Evolutionary conservation across 2,329 filamentous ascomycete species (phyloP).

Genomic region (Penicillium decumbens): DNA sequence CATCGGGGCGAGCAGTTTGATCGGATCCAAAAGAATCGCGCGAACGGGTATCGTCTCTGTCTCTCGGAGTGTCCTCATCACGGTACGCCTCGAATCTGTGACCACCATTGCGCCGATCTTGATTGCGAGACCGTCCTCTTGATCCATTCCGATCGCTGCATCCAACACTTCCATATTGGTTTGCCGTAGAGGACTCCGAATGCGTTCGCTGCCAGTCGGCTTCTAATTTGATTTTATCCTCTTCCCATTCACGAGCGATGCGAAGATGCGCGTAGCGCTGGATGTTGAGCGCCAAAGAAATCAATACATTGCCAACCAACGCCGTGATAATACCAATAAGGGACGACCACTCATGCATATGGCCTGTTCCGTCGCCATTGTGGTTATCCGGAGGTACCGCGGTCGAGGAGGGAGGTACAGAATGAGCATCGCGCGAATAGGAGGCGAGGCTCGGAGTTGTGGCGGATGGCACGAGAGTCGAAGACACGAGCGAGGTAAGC

Average conservation of each 20-base stretch:
- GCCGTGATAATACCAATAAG: slow-evolving; percentile 92
- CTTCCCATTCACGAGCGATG: slow-evolving; percentile 65
- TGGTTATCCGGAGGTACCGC: slow-evolving; percentile 15
- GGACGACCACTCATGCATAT: slow-evolving; percentile 66
- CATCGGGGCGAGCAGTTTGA: slow-evolving; percentile 37
- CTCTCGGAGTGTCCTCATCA: slow-evolving; percentile 32
- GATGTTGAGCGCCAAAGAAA: slow-evolving; percentile 91
- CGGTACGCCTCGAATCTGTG: slow-evolving; percentile 21
- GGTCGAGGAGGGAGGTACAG: slow-evolving; percentile 11
- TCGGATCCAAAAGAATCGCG: slow-evolving; percentile 37
- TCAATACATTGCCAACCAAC: slow-evolving; percentile 86
- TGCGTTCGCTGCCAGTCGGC: slow-evolving; percentile 49
- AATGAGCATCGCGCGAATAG: slow-evolving; percentile 15
- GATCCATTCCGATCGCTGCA: slow-evolving; percentile 9
- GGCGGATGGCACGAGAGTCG: slow-evolving; percentile 22
- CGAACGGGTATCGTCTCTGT: slow-evolving; percentile 19
- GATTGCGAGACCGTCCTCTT: slow-evolving; percentile 11
- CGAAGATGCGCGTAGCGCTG: slow-evolving; percentile 92
- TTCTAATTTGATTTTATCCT: slow-evolving; percentile 53
- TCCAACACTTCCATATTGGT: slow-evolving; percentile 45
- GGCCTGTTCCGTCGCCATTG: slow-evolving; percentile 20
- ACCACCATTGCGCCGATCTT: slow-evolving; percentile 16
- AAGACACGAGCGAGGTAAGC: slow-evolving; percentile 25
- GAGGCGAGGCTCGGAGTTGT: slow-evolving; percentile 13
- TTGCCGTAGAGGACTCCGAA: slow-evolving; percentile 14